phyloP scores from a whole-genome alignment of 2,329 filamentous ascomycete genomes.

The Penicillium sp. region DNA sequence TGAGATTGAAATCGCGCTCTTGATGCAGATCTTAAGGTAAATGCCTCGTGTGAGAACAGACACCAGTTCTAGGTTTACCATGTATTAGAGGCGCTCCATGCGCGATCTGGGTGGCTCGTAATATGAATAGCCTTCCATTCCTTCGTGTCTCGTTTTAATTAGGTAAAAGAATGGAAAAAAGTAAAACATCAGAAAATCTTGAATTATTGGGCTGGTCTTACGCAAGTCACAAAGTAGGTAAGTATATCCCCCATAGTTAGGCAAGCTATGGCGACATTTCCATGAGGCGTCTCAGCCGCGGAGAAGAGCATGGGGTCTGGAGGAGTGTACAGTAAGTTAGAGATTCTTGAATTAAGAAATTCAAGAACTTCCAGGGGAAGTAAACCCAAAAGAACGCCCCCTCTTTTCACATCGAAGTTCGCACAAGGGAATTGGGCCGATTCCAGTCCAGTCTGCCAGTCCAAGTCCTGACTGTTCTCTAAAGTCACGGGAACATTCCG shows the following conservation, averaged over 20 bases:
- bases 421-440: slow-evolving; percentile 27
- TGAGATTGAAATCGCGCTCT: neutral
- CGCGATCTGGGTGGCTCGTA: slow-evolving; percentile 7
- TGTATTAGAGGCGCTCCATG: neutral
- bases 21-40: neutral
- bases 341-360: slow-evolving; percentile 6
- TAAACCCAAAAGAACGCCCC: slow-evolving; percentile 10
- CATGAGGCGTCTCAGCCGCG: neutral
- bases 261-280: slow-evolving; percentile 9
- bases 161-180: slow-evolving; percentile 22
- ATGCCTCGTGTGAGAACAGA: slow-evolving; percentile 3
- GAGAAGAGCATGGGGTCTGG: neutral
- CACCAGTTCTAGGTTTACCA: neutral
- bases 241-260: slow-evolving; percentile 23
- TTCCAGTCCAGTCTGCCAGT: slow-evolving; percentile 26
- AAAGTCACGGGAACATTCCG: slow-evolving; percentile 36
- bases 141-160: slow-evolving; percentile 19
- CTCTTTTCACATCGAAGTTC: neutral
- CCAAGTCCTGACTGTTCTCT: slow-evolving; percentile 6
- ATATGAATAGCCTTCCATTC: neutral
- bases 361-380: slow-evolving; percentile 2
- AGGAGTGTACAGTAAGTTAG: too few relatives aligned
- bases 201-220: slow-evolving; percentile 8
- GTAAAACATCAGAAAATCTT: slow-evolving; percentile 8
- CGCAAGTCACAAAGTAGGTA: slow-evolving; percentile 10